Evolutionary conservation across 768 basidiomycete species (phyloP).

Genomic region (Leccinum olivaceopallidum): DNA sequence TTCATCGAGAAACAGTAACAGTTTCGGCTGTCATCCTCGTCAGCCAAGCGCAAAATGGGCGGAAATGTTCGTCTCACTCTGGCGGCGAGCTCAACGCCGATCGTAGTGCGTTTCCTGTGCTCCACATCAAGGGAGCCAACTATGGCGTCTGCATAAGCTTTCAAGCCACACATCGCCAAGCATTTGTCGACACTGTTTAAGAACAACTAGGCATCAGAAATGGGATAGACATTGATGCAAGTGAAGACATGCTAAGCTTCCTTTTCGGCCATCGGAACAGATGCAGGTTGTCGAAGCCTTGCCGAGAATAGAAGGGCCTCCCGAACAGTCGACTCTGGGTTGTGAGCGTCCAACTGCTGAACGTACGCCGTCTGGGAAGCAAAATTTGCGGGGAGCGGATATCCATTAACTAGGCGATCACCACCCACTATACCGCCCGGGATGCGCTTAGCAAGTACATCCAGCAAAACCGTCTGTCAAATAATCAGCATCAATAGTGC

Average conservation of each 20-base stretch:
- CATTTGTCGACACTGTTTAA: conserved; percentile 49
- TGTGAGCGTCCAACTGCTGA: conserved; percentile 84
- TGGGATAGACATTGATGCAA: background rate
- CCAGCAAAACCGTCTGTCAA: conserved; percentile 54
- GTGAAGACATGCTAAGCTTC: conserved; percentile 63
- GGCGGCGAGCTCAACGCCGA: conserved; percentile 61
- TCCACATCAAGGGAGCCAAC: conserved; percentile 56
- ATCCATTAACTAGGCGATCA: conserved; percentile 56
- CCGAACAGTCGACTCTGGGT: conserved; percentile 72
- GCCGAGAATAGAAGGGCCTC: conserved; percentile 84
- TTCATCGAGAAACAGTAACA: conserved; percentile 60
- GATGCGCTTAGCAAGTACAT: conserved; percentile 54
- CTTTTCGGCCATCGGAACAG: conserved; percentile 68
- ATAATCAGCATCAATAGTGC: background rate
- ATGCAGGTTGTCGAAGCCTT: conserved; percentile 69
- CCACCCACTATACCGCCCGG: conserved; percentile 50
- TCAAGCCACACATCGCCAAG: conserved; percentile 67
- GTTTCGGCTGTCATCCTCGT: conserved; percentile 33
- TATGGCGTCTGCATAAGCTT: conserved; percentile 59
- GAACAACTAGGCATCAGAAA: background rate
- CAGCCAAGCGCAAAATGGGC: background rate
- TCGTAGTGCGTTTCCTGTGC: conserved; percentile 56
- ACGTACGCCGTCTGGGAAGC: conserved; percentile 52
- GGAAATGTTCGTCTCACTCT: conserved; percentile 34
- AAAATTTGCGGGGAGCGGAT: conserved; percentile 54